Percentiles rank a stretch among this genome's conserved stretches.
Conservation (phyloP, 140 eudicot genomes). For the Oenanthe javanica region DNA sequence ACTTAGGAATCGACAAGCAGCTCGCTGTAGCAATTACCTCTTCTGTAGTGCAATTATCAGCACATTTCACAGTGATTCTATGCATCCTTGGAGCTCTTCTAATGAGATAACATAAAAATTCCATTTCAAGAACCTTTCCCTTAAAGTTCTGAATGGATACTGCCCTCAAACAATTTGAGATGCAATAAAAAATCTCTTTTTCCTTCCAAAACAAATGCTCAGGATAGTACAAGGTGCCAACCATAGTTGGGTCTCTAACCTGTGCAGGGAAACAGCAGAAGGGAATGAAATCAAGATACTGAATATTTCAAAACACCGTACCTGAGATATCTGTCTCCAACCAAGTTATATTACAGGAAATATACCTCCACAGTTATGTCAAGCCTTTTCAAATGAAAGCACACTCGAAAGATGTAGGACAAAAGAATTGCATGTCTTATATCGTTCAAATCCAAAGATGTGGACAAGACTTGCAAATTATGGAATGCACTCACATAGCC, state of each 20-base stretch:
- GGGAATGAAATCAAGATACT: background rate
- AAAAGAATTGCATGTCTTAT: constrained; percentile 14
- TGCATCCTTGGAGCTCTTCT: constrained; percentile 6
- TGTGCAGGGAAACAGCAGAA: background rate
- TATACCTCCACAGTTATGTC: too few species aligned
- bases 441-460: constrained; percentile 9
- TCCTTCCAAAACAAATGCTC: constrained; percentile 5
- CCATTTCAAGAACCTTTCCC: constrained; percentile 11
- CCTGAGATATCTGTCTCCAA: background rate
- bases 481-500: constrained; percentile 6
- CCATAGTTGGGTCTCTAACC: background rate
- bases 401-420: background rate
- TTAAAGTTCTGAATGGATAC: background rate
- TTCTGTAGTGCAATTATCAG: background rate
- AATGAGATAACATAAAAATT: background rate
- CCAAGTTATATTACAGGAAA: too few species aligned
- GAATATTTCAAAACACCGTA: background rate
- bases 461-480: constrained; percentile 2
- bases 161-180: background rate
- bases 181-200: background rate
- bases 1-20: background rate
- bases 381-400: background rate
- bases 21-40: background rate
- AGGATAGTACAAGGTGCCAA: background rate
- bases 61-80: background rate